Conservation (phyloP, 208 protist species). For the Wallacemonas sp. region DNA sequence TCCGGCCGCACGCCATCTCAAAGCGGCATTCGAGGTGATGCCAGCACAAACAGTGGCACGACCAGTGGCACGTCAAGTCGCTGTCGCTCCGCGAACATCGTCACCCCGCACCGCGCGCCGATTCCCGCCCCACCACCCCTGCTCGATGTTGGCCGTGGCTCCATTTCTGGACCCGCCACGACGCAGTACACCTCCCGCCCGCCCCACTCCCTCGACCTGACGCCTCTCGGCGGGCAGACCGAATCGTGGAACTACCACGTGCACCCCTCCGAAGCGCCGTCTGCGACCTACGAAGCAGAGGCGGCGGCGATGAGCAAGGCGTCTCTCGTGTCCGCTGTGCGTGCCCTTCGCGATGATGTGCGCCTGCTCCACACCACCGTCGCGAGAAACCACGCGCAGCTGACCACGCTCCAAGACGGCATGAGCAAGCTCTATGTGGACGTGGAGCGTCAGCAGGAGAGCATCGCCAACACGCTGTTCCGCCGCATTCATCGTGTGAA, state of each 20-base stretch:
- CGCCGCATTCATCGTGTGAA: conserved; percentile 54
- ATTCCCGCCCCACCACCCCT: background rate
- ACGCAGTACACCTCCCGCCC: conserved; percentile 18
- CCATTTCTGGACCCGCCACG: background rate
- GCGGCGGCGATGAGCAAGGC: conserved; percentile 38
- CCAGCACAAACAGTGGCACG: conserved; percentile 1
- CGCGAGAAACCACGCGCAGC: conserved; percentile 38
- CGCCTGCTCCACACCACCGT: conserved; percentile 49
- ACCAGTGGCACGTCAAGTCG: conserved; percentile 11
- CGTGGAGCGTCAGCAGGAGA: conserved; percentile 69
- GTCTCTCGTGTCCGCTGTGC: conserved; percentile 48
- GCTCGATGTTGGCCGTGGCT: conserved; percentile 12
- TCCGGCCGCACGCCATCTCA: conserved; percentile 2
- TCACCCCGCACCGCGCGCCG: conserved; percentile 11
- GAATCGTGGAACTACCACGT: background rate
- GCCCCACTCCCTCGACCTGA: conserved; percentile 10
- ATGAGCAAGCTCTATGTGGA: conserved; percentile 52
- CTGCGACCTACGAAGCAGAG: conserved; percentile 46
- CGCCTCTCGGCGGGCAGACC: background rate
- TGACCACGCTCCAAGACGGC: conserved; percentile 48
- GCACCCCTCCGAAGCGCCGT: conserved; percentile 17
- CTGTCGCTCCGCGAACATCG: conserved; percentile 7
- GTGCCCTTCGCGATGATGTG: conserved; percentile 39
- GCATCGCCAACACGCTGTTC: conserved; percentile 71
- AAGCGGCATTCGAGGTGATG: background rate